Evolutionary conservation across 805 yeast species (phyloP).

Genomic region (Metschnikowia peoriensis): DNA sequence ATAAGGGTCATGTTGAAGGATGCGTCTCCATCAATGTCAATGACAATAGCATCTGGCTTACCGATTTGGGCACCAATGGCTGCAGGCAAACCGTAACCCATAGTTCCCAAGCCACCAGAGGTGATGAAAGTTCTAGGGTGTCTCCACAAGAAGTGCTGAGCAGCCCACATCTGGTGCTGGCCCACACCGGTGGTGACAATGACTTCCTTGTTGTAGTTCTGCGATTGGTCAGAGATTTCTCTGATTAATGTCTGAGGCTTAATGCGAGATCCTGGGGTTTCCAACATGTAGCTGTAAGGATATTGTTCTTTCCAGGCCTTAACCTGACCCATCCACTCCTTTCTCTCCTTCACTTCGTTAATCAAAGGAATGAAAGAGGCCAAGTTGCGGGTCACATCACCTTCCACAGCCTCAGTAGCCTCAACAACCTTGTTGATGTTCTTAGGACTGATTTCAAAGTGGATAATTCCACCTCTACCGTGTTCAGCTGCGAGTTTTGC

Average conservation of each 20-base stretch:
- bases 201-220: slow-evolving; percentile 64
- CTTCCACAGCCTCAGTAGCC: slow-evolving; percentile 95
- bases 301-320: slow-evolving; percentile 80
- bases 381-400: slow-evolving; percentile 85
- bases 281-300: slow-evolving; percentile 80
- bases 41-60: slow-evolving; percentile 89
- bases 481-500: slow-evolving; percentile 88
- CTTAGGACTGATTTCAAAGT: slow-evolving; percentile 94
- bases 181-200: slow-evolving; percentile 98
- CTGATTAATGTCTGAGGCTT: slow-evolving; percentile 91
- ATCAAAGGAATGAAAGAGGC: slow-evolving; percentile 70
- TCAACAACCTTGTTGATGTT: slow-evolving; percentile 96
- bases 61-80: slow-evolving; percentile 99
- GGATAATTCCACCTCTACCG: slow-evolving; percentile 92
- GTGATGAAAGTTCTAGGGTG: slow-evolving; percentile 91
- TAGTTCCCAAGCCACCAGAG: slow-evolving; percentile 98
- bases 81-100: slow-evolving; percentile 97
- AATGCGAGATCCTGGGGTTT: slow-evolving; percentile 75
- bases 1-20: slow-evolving; percentile 97
- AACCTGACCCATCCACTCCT: slow-evolving; percentile 76
- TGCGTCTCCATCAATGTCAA: slow-evolving; percentile 98
- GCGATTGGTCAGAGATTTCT: slow-evolving; percentile 72
- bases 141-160: slow-evolving; percentile 95
- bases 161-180: slow-evolving; percentile 99
- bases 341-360: slow-evolving; percentile 60